Base-by-base conservation (phyloP, 2,329 filamentous ascomycete species). In the Penicillium sp. region DNA sequence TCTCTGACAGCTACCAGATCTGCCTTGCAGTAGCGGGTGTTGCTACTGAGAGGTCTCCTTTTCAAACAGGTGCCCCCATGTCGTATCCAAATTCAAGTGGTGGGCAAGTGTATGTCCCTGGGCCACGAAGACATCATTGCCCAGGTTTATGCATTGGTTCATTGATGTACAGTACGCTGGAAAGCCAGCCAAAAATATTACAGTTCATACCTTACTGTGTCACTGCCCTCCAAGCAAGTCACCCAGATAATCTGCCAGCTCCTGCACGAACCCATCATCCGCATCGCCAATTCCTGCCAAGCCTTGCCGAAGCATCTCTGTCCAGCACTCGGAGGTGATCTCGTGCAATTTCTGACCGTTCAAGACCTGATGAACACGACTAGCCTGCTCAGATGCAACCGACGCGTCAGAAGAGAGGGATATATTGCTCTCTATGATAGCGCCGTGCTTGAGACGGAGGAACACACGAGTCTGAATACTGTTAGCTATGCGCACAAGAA, bases 331-430 rank as follows among this genome's bases (percentile, higher is more conserved):
- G 31, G 63, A 52, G 13, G 68, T 62, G 19, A 85, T 78, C 51
- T 85, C 80, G 55, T 85, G 82, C 18, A 86, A 62, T 18, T 78
- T 79, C 46, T 73, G 75, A 22, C 75, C 78, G 31, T 70, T 74
- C 54, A 76, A 68, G 41, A 58, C 60, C 35, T 72, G 57, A 53
- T 75, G 72, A 19, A 75, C 62, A 11, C 60, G 68, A 24, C 46
- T 61, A n/a, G 70, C 70, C 64, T 80, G 74, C n/a, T 68, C 58
- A 11, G 70, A 66, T 46, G 73, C 75, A 7, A 62, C 53, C 3
- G 54, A 59, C n/a, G 66, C 33, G 52, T 79, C 69, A 14, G 68
- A 50, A 2, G 77, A 77, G 24, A 73, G 64, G 14, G 76, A 78
- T 22, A 79, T 75, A 39, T 74, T 67, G 47, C 73, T 75, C 59